Conservation (phyloP, 331 rosid species). For the Pyrus hybrid region DNA sequence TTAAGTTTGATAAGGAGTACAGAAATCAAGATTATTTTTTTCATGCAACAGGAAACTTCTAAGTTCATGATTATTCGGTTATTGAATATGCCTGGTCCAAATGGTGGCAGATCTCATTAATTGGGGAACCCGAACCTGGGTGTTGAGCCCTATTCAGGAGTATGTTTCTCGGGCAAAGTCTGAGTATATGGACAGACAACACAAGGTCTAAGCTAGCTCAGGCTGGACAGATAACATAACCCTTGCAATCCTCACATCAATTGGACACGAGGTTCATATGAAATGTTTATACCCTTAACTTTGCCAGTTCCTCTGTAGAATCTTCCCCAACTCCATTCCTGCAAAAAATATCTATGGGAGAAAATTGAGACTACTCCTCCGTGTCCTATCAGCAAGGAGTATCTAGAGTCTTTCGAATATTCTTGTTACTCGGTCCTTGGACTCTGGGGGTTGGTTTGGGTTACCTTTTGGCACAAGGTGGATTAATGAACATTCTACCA, state of each 20-base stretch:
- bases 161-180: not conserved
- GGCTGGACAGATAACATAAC: not conserved
- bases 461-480: not conserved
- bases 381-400: not conserved
- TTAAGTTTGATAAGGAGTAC: slow-evolving; percentile 32
- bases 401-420: not conserved
- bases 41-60: slow-evolving; percentile 27
- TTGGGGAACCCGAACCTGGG: not conserved
- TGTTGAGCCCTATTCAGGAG: not conserved
- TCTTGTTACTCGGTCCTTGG: not conserved
- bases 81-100: not conserved
- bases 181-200: not conserved
- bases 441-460: not conserved
- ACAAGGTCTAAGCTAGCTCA: not conserved
- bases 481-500: not conserved
- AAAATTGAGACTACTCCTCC: not conserved
- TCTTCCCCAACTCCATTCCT: not conserved
- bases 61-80: not conserved
- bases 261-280: not conserved
- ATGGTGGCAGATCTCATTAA: not conserved
- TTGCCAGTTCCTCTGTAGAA: not conserved
- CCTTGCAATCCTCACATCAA: not conserved
- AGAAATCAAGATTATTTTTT: slow-evolving; percentile 24
- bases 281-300: not conserved
- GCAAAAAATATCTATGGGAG: not conserved